Percentiles rank a stretch among this genome's conserved stretches.
These are phyloP conservation scores for Collybiopsis confluens DNA, from an alignment of 768 basidiomycete species.

Conservation along the genomic window DNA sequence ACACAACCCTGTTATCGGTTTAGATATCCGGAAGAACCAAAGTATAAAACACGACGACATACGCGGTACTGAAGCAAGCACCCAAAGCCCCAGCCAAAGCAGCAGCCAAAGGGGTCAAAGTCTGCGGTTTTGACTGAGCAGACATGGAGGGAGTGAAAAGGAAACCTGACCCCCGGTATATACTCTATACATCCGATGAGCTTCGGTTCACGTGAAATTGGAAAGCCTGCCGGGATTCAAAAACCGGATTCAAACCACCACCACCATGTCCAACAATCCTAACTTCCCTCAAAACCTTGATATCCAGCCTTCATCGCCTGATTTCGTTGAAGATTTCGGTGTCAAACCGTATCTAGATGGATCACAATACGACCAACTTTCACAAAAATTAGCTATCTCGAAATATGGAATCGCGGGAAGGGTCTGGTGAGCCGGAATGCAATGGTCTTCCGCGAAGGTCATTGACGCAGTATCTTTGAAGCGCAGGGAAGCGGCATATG, in stretches of 20 bases:
- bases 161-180: conserved; percentile 15
- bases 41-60: conserved; percentile 28
- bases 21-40: background rate
- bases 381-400: conserved; percentile 57
- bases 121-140: conserved; percentile 52
- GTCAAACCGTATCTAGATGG: too few relatives aligned
- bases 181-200: background rate
- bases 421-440: conserved; percentile 59
- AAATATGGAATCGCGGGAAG: conserved; percentile 81
- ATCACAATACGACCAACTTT: conserved; percentile 11
- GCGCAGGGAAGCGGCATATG: conserved; percentile 71
- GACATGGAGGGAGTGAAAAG: conserved; percentile 31
- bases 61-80: conserved; percentile 92
- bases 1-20: conserved; percentile 62
- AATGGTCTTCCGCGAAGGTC: conserved; percentile 17
- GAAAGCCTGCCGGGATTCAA: background rate
- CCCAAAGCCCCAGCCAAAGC: conserved; percentile 92
- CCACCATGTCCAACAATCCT: conserved; percentile 18
- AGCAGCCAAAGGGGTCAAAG: conserved; percentile 81
- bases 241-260: background rate
- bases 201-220: background rate
- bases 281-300: conserved; percentile 38
- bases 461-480: conserved; percentile 6
- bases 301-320: conserved; percentile 26
- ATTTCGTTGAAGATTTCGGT: conserved; percentile 18